Conservation (phyloP, 345 rosid species). For the Arabidopsis arenosa region DNA sequence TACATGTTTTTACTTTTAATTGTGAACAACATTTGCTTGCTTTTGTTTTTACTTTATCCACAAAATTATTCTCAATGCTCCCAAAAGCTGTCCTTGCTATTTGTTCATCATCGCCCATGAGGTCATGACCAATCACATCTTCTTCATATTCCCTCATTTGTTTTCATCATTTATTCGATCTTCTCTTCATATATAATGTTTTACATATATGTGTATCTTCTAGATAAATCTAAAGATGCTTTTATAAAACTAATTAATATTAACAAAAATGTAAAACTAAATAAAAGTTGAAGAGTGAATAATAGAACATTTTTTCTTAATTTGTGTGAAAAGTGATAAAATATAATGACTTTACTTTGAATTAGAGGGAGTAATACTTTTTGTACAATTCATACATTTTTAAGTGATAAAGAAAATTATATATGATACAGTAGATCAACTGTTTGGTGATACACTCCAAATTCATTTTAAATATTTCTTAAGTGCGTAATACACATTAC, state of each 20-base stretch:
- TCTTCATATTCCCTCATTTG: constrained; percentile 27
- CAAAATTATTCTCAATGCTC: constrained; percentile 42
- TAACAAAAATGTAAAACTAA: not conserved
- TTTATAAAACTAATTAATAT: too few relatives aligned
- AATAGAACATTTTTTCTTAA: not conserved
- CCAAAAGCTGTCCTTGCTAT: constrained; percentile 38
- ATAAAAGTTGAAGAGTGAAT: not conserved
- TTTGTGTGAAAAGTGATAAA: too few relatives aligned
- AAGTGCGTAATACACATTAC: too few relatives aligned
- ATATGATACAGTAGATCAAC: too few relatives aligned
- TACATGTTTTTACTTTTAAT: not conserved
- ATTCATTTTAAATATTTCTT: too few relatives aligned
- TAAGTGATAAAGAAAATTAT: too few relatives aligned
- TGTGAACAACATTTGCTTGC: constrained; percentile 26
- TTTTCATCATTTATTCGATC: constrained; percentile 28
- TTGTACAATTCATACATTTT: too few relatives aligned
- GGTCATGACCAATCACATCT: constrained; percentile 42
- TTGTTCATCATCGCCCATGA: constrained; percentile 23
- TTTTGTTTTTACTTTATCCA: constrained; percentile 39
- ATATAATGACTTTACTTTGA: too few relatives aligned
- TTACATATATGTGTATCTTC: constrained; percentile 1
- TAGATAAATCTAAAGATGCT: constrained; percentile 4
- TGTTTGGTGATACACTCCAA: too few relatives aligned
- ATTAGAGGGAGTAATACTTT: too few relatives aligned
- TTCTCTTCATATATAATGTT: constrained; percentile 12